Evolutionary conservation across 352 stramenopile genomes (phyloP).

Genomic region (Phytophthora chlamydospora): DNA sequence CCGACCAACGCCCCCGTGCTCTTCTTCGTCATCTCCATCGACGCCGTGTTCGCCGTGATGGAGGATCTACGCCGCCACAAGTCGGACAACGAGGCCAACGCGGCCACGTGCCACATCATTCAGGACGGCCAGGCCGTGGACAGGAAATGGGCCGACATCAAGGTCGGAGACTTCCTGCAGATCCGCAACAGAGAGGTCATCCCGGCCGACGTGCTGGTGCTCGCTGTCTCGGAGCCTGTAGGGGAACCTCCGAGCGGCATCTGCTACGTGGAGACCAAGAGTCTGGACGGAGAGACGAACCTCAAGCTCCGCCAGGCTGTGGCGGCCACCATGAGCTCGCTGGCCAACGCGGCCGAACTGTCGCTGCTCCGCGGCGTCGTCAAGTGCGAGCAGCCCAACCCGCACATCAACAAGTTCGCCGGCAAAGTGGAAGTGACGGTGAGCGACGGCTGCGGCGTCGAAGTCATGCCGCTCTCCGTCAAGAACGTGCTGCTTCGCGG

Average conservation of each 20-base stretch:
- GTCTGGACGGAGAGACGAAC: slow-evolving; percentile 93
- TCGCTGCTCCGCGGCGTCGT: slow-evolving; percentile 64
- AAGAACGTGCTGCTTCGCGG: slow-evolving; percentile 92
- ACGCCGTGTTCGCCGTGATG: slow-evolving; percentile 90
- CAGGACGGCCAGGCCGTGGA: slow-evolving; percentile 80
- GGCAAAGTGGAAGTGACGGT: slow-evolving; percentile 82
- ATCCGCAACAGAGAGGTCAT: slow-evolving; percentile 85
- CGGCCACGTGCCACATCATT: slow-evolving; percentile 68
- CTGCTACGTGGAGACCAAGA: slow-evolving; percentile 92
- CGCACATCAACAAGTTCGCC: slow-evolving; percentile 90
- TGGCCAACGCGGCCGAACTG: slow-evolving; percentile 60
- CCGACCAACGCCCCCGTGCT: slow-evolving; percentile 83
- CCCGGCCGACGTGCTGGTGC: slow-evolving; percentile 84
- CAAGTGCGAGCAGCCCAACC: slow-evolving; percentile 82
- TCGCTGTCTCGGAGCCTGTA: slow-evolving; percentile 76
- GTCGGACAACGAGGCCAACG: slow-evolving; percentile 87
- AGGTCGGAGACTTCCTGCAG: slow-evolving; percentile 87
- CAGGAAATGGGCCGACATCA: slow-evolving; percentile 74
- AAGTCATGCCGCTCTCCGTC: slow-evolving; percentile 78
- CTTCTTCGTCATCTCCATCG: slow-evolving; percentile 91
- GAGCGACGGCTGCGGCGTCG: slow-evolving; percentile 63
- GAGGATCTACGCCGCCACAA: slow-evolving; percentile 83
- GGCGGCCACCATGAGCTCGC: slow-evolving; percentile 64
- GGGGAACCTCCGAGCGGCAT: slow-evolving; percentile 74
- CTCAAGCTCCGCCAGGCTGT: slow-evolving; percentile 89